phyloP scores from a whole-genome alignment of 1,139 yeast genomes.

The Candida mesenterica region DNA sequence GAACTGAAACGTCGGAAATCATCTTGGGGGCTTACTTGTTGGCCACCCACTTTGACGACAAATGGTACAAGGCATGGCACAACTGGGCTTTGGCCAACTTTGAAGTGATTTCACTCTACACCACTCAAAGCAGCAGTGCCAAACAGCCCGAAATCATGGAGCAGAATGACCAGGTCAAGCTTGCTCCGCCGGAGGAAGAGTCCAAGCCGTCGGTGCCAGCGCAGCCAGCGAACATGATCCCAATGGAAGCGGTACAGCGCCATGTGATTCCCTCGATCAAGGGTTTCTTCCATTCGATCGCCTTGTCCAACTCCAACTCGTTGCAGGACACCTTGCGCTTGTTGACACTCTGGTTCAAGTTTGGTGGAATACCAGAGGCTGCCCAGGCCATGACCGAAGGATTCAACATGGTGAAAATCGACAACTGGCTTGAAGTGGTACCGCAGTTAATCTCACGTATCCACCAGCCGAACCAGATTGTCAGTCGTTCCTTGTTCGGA shows the following conservation, averaged over 20 bases:
- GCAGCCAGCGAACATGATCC: slow-evolving; percentile 33
- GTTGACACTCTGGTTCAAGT: slow-evolving; percentile 91
- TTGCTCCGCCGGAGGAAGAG: slow-evolving; percentile 13
- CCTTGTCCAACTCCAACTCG: slow-evolving; percentile 81
- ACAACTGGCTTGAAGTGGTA: slow-evolving; percentile 91
- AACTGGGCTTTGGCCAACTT: slow-evolving; percentile 98
- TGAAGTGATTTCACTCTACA: slow-evolving; percentile 78
- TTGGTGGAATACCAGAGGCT: slow-evolving; percentile 91
- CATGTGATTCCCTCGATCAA: slow-evolving; percentile 94
- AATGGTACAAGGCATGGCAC: slow-evolving; percentile 99
- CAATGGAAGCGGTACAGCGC: slow-evolving; percentile 64
- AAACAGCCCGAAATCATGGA: slow-evolving; percentile 26
- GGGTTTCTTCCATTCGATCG: slow-evolving; percentile 94
- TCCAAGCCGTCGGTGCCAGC: slow-evolving; percentile 5
- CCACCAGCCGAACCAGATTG: slow-evolving; percentile 89
- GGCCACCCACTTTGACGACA: slow-evolving; percentile 90
- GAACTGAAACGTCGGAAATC: slow-evolving; percentile 72
- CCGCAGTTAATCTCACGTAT: slow-evolving; percentile 96
- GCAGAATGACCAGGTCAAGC: slow-evolving; percentile 24
- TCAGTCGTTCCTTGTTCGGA: slow-evolving; percentile 76
- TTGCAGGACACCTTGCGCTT: slow-evolving; percentile 89
- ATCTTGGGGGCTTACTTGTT: slow-evolving; percentile 87
- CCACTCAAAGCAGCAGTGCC: slow-evolving; percentile 34
- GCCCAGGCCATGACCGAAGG: slow-evolving; percentile 92
- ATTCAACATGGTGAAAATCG: slow-evolving; percentile 82